These are phyloP conservation scores for Fusarium marasasianum DNA, from an alignment of 2,329 filamentous ascomycete species.

Conservation along the genomic window DNA sequence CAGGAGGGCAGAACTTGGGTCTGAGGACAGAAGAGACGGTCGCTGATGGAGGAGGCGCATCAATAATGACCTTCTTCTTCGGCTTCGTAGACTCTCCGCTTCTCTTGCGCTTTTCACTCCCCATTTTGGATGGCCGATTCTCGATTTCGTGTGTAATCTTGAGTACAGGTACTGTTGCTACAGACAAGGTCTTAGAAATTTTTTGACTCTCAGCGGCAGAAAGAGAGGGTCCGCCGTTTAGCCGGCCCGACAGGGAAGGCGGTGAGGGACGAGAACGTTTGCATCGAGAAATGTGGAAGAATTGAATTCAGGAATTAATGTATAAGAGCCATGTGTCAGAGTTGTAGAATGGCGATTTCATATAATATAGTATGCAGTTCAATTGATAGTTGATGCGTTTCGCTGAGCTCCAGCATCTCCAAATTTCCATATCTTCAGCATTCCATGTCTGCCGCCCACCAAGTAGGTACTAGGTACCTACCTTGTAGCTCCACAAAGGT, in stretches of 20 bases:
- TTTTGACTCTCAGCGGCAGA: conserved; percentile 41
- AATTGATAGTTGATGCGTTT: background rate
- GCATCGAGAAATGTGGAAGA: background rate
- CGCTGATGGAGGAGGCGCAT: conserved; percentile 52
- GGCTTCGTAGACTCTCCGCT: conserved; percentile 53
- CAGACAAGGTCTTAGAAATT: conserved; percentile 39
- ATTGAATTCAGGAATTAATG: background rate
- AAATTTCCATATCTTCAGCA: background rate
- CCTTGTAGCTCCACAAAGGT: background rate
- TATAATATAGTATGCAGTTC: background rate
- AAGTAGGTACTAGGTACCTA: no score
- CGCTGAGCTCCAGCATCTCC: background rate
- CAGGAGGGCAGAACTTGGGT: conserved; percentile 59
- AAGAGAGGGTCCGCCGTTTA: conserved; percentile 40
- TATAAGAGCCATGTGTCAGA: background rate
- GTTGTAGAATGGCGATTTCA: background rate
- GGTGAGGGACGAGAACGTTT: conserved; percentile 13
- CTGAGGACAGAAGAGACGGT: conserved; percentile 58
- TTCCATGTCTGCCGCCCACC: background rate
- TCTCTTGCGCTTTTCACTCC: conserved; percentile 61
- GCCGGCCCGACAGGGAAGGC: conserved; percentile 32
- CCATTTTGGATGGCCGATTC: conserved; percentile 46
- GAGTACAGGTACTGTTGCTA: background rate
- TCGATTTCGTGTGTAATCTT: conserved; percentile 7
- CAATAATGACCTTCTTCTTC: conserved; percentile 63